Base-by-base conservation (phyloP, 2,329 filamentous ascomycete species). In the Penicillium brasilianum region DNA sequence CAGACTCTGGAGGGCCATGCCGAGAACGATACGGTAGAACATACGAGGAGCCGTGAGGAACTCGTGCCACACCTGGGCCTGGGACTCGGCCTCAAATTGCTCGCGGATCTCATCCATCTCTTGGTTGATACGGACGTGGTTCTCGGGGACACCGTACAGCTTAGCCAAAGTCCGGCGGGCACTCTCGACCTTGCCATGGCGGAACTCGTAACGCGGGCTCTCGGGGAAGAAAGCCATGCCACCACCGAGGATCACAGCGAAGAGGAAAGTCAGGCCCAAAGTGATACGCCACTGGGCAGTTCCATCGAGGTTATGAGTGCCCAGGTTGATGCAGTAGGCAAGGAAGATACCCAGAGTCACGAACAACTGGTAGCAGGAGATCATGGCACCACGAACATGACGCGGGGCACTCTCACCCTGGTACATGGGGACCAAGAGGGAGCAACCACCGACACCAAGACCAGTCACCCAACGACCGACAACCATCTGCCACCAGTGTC, bases 181-280 rank as follows among this genome's bases (percentile, higher is more conserved):
- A 48, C 74, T 76, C 20, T 86, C 83, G 39, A 80, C 76, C 22
- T 81, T 80, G 53, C 84, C 84, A 53, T 82, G 73, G 32, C 85
- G 82, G 74, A 84, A 87, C 50, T 84, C 83, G 74, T 81, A 87
- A 11, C 85, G 82, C 8, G 85, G 85, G 7, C 80, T 83, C 64
- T 88, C 85, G 1, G 82, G 82, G 64, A 87, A 81, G 70, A 85
- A 81, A 20, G 80, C 67, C 66, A 88, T 86, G n/a, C 85, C 85
- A 37, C 77, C 69, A 18, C 81, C 81, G 67, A 88, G 84, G 48
- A 86, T 76, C 9, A 81, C 70, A 9, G 85, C 82, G 74, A 83
- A 87, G 60, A 86, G 77, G 71, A 85, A 87, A 36, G 83, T 84
- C 30, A 88, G 74, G 1, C 85, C 85, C 70, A 87, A 84, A 1